Conservation (phyloP, 2,329 filamentous ascomycete species). For the Cephalotrichum gorgonifer region DNA sequence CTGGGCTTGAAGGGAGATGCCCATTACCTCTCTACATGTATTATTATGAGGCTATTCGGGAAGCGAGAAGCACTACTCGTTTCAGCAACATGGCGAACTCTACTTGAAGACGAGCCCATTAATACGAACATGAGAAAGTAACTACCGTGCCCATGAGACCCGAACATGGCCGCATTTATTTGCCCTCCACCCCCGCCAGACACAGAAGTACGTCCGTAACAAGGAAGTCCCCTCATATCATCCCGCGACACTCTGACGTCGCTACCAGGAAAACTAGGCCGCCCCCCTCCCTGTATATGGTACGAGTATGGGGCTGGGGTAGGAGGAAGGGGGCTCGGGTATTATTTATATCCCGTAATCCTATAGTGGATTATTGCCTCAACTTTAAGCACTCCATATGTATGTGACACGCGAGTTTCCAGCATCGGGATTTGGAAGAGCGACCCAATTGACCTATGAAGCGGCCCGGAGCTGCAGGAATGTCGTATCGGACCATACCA, state of each 20-base stretch:
- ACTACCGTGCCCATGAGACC: no score
- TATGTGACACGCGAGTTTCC: neutral
- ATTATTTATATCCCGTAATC: neutral
- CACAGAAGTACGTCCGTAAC: neutral
- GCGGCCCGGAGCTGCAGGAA: neutral
- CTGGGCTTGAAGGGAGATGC: no score
- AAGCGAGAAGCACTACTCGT: no score
- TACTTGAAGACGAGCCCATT: no score
- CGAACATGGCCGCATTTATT: no score
- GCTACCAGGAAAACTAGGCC: neutral
- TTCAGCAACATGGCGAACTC: no score
- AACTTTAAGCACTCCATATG: neutral
- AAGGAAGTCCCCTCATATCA: neutral
- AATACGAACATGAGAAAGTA: no score
- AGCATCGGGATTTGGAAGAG: neutral
- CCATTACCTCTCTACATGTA: no score
- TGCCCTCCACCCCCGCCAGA: neutral
- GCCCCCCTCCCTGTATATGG: neutral
- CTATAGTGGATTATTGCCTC: neutral
- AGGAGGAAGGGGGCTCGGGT: neutral
- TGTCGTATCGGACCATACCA: neutral
- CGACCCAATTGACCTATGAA: conserved; percentile 1
- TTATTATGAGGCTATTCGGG: no score
- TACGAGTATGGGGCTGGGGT: no score
- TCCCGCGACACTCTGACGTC: neutral